phyloP scores from a whole-genome alignment of 2,329 filamentous ascomycete genomes.

The Colletotrichum trifolii region DNA sequence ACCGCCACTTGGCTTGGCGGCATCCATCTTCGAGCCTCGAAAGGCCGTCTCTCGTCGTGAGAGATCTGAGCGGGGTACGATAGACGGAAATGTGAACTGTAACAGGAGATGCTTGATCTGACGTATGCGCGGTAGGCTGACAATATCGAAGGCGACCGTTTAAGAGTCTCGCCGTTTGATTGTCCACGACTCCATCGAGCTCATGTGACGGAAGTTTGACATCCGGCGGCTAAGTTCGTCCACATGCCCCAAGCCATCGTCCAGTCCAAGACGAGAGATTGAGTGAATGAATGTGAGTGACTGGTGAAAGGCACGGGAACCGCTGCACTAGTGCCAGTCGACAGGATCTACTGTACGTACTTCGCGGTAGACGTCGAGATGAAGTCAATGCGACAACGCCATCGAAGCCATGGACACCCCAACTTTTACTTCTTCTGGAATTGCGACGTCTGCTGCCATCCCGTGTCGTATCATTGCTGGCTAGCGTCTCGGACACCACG shows the following conservation, averaged over 20 bases:
- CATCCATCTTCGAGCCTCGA: constrained; percentile 9
- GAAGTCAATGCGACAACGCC: neutral
- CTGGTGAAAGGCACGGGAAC: neutral
- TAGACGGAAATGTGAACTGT: constrained; percentile 1
- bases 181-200: neutral
- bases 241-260: constrained; percentile 11
- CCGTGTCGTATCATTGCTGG: constrained; percentile 4
- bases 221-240: neutral
- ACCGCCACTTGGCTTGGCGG: constrained; percentile 36
- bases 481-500: constrained; percentile 6
- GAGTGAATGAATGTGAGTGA: constrained; percentile 1
- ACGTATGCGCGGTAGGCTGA: neutral
- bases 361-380: neutral
- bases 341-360: too few species aligned
- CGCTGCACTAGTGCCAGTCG: neutral
- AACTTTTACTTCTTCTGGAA: constrained; percentile 12
- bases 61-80: constrained; percentile 11
- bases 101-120: constrained; percentile 2
- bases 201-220: neutral
- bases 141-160: constrained; percentile 1
- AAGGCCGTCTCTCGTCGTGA: constrained; percentile 1
- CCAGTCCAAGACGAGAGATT: neutral
- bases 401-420: constrained; percentile 6
- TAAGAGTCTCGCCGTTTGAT: neutral
- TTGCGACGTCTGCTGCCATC: constrained; percentile 11